Conservation (phyloP, 169 alveolate genomes). For the Eimeria sp. region DNA sequence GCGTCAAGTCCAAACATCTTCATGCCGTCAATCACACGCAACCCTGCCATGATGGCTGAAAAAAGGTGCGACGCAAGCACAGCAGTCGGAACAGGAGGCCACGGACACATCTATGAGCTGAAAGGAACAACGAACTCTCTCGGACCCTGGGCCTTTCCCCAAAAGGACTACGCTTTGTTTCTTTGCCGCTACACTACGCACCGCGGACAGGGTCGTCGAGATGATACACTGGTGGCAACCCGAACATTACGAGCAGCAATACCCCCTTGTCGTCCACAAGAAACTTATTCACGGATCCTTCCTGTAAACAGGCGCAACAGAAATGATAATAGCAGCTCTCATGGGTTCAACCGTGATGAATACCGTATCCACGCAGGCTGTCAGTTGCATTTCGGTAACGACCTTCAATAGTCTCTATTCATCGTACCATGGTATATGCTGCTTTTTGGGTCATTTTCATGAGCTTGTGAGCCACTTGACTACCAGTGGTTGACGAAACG, state of each 20-base stretch:
- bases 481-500: constrained; percentile 88
- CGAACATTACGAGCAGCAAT: constrained; percentile 87
- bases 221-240: constrained; percentile 89
- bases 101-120: background rate
- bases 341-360: background rate
- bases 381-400: background rate
- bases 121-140: background rate
- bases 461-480: constrained; percentile 88
- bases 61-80: background rate
- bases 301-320: constrained; percentile 64
- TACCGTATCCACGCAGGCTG: background rate
- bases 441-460: constrained; percentile 86
- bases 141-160: background rate
- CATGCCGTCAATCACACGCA: constrained; percentile 87
- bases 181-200: background rate
- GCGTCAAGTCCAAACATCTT: constrained; percentile 85
- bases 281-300: constrained; percentile 92
- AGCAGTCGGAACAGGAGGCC: background rate
- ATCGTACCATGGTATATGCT: constrained; percentile 81
- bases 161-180: background rate
- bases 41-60: constrained; percentile 86
- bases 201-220: constrained; percentile 89
- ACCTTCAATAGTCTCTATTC: background rate
- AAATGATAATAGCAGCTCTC: background rate
- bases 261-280: constrained; percentile 92